phyloP scores from a whole-genome alignment of 1,139 yeast species.

The Scheffersomyces segobiensis region DNA sequence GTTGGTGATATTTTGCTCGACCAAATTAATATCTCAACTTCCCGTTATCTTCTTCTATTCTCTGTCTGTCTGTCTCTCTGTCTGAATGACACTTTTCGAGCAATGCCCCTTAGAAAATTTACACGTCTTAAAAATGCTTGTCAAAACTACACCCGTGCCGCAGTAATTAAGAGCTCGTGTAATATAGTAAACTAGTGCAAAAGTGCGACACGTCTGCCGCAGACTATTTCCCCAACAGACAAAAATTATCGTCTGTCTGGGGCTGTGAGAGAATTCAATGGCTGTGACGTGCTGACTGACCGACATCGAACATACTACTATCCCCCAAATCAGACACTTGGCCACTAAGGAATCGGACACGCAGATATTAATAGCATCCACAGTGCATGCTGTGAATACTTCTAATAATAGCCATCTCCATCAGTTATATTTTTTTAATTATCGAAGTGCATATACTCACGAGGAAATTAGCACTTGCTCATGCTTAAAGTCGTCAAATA shows the following conservation, averaged over 20 bases:
- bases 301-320: not conserved
- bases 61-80: not conserved
- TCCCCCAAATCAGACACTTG: not conserved
- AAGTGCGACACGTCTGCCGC: not conserved
- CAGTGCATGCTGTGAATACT: not conserved
- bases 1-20: not conserved
- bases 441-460: not conserved
- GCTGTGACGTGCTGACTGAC: not conserved
- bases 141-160: not conserved
- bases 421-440: not conserved
- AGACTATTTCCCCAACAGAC: not conserved
- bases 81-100: not conserved
- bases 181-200: not conserved
- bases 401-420: not conserved
- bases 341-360: not conserved
- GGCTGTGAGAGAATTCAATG: not conserved
- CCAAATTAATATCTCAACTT: not conserved
- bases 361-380: not conserved
- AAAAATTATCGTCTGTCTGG: not conserved
- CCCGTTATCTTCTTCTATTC: not conserved
- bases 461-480: too few relatives aligned
- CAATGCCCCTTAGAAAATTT: not conserved
- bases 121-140: not conserved
- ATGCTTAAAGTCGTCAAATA: too few relatives aligned
- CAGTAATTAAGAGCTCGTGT: not conserved